These are phyloP conservation scores for Trichoderma sp. DNA, from an alignment of 2,329 filamentous ascomycete species.

Conservation along the genomic window DNA sequence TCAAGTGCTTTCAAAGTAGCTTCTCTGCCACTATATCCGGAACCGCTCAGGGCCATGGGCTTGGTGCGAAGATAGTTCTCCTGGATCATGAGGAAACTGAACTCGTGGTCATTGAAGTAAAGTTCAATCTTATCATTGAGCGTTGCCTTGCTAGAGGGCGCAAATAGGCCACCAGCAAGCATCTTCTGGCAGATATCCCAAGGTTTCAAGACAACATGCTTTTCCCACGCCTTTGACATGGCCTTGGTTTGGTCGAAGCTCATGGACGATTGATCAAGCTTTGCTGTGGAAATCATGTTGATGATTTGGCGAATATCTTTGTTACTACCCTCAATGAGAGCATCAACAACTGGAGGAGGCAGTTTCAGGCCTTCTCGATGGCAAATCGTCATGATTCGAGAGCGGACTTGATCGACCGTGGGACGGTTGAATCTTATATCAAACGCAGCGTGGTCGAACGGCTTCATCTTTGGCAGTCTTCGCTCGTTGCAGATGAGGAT, in stretches of 20 bases:
- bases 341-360: slow-evolving; percentile 79
- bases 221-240: slow-evolving; percentile 98
- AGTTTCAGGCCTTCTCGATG: slow-evolving; percentile 89
- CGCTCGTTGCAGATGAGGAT: slow-evolving; percentile 99
- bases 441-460: slow-evolving; percentile 83
- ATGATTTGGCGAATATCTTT: slow-evolving; percentile 97
- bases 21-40: slow-evolving; percentile 62
- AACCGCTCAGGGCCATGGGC: slow-evolving; percentile 63
- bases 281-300: slow-evolving; percentile 96
- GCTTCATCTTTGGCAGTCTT: slow-evolving; percentile 93
- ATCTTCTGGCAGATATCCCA: slow-evolving; percentile 98
- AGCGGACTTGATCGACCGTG: slow-evolving; percentile 86
- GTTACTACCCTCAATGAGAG: slow-evolving; percentile 91
- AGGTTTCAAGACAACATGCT: slow-evolving; percentile 92
- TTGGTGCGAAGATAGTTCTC: slow-evolving; percentile 93
- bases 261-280: slow-evolving; percentile 79
- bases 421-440: slow-evolving; percentile 88
- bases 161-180: slow-evolving; percentile 83
- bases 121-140: slow-evolving; percentile 98
- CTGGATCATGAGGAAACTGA: slow-evolving; percentile 96
- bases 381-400: slow-evolving; percentile 92
- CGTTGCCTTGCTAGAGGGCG: slow-evolving; percentile 77
- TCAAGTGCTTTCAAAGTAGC: slow-evolving; percentile 81
- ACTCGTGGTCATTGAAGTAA: slow-evolving; percentile 99
- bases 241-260: slow-evolving; percentile 83